These are phyloP conservation scores for Warburgia ugandensis DNA, from an alignment of 164 flowering plant species.

Conservation along the genomic window DNA sequence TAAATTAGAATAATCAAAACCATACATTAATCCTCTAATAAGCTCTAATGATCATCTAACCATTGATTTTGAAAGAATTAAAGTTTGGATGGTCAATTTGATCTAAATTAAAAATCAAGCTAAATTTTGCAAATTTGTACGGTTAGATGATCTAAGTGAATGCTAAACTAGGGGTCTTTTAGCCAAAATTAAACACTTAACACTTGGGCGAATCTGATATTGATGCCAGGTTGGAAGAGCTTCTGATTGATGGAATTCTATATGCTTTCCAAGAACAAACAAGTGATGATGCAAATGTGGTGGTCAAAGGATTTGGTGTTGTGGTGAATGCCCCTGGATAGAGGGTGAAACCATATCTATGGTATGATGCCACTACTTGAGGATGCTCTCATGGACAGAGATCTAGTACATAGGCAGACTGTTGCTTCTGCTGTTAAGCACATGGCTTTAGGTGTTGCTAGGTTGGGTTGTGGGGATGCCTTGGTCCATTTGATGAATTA, in stretches of 20 bases:
- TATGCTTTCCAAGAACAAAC: constrained; percentile 99
- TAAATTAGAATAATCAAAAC: too few species aligned
- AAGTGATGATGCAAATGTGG: constrained; percentile 97
- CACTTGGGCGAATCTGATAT: constrained; percentile 96
- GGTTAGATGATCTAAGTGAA: too few species aligned
- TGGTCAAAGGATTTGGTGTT: constrained; percentile 99
- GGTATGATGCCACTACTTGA: constrained; percentile 98
- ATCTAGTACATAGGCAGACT: constrained; percentile 94
- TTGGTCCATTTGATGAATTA: constrained; percentile 76
- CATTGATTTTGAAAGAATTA: too few species aligned
- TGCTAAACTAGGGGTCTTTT: too few species aligned
- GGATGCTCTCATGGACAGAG: constrained; percentile 97
- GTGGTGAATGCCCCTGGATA: constrained; percentile 94
- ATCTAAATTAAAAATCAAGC: too few species aligned
- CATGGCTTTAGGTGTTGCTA: constrained; percentile 97
- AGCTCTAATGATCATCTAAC: too few species aligned
- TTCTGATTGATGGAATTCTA: constrained; percentile 88
- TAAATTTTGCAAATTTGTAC: too few species aligned
- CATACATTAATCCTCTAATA: too few species aligned
- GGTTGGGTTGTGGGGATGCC: constrained; percentile 94
- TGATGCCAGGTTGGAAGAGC: constrained; percentile 89
- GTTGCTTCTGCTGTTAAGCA: constrained; percentile 98
- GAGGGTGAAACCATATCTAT: constrained; percentile 93
- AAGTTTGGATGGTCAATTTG: too few species aligned
- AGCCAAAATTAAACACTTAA: too few species aligned